Conservation (phyloP, 192 early-diverging fungal species). For the Borealophlyctis nickersoniae region DNA sequence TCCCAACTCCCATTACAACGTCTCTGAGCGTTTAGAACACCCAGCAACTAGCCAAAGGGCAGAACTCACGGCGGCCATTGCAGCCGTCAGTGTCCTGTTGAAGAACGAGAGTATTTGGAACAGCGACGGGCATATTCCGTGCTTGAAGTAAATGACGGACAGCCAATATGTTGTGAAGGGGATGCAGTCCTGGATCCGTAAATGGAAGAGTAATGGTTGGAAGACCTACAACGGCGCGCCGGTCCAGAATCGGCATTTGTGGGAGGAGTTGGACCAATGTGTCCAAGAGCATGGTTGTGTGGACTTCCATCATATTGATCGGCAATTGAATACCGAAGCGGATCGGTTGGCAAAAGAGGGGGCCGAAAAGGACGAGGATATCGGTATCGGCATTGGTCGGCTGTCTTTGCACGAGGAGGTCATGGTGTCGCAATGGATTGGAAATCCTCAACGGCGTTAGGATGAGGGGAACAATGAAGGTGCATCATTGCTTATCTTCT, state of each 20-base stretch:
- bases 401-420: too few relatives aligned
- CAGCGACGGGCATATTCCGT: not conserved
- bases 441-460: too few relatives aligned
- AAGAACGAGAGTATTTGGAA: too few relatives aligned
- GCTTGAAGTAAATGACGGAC: not conserved
- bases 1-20: not conserved
- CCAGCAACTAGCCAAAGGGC: not conserved
- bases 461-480: too few relatives aligned
- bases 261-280: conserved; percentile 4
- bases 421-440: too few relatives aligned
- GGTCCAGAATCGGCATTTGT: not conserved
- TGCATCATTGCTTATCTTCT: too few relatives aligned
- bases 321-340: too few relatives aligned
- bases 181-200: not conserved
- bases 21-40: not conserved
- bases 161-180: not conserved
- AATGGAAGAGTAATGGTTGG: not conserved
- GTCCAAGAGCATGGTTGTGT: too few relatives aligned
- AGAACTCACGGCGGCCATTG: not conserved
- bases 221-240: not conserved
- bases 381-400: too few relatives aligned
- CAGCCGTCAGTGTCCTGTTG: not conserved
- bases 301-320: too few relatives aligned
- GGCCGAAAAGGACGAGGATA: too few relatives aligned
- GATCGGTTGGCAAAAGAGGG: too few relatives aligned